Evolutionary conservation across 768 basidiomycete genomes (phyloP), one percentile per base, ranked within the genome.

Genomic region (Auricularia auricula-judae): DNA sequence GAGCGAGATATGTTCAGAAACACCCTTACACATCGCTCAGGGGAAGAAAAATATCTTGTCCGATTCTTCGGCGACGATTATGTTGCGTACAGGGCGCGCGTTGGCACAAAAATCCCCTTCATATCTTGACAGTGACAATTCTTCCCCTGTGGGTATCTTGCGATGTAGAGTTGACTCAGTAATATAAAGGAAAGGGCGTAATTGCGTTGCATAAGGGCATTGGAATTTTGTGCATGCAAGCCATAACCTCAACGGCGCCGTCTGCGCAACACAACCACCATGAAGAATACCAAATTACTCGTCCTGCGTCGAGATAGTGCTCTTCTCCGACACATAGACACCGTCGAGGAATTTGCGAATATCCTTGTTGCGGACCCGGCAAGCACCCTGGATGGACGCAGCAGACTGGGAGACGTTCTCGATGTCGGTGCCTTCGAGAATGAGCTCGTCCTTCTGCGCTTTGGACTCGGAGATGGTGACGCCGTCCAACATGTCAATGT

Each of bases 351-450:
- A 97, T 83, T 98, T 97, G 71, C 96, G 93, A 79, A 98, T 98
- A 83, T 96, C 96, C 83, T 99, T 99, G 88, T 98, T 97, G 77
- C 93, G 89, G 73, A 99, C 97, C 70, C 88, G 86, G 81, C 93
- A 97, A 67, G 89, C 82, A 70, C 95, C 95, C 76, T 98, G 97
- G 75, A 99, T 98, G 51, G 91, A 91, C 59, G 97, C 97, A 66
- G 97, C 93, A 69, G 94, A 97, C 78, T 98, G 96, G 39, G 96
- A 98, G 62, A 99, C 97, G 71, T 89, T 91, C 76, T 98, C 89
- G 67, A 99, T 84, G 76, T 99, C 96, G 74, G 93, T 95, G 60
- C 96, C 96, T 79, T 93, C 87, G 34, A 98, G 78, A 70, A 95
- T 88, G 66, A 97, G 81, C 79, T 97, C 93, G 71, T 97, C 94